Conservation (phyloP, 495 filamentous ascomycete species). For the Penicillium turbatum region DNA sequence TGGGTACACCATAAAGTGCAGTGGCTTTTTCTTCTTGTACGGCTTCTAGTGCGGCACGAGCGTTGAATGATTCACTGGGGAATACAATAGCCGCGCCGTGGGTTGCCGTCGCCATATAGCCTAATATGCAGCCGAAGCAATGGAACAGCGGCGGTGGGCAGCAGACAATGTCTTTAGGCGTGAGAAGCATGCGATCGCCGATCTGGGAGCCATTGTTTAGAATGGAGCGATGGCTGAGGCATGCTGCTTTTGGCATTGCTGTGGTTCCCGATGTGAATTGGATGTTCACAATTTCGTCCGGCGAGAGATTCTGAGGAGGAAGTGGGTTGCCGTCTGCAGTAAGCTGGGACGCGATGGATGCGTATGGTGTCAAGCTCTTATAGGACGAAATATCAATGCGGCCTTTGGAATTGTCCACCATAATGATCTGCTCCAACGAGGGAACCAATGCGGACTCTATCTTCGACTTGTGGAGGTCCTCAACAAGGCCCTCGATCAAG, state of each 20-base stretch:
- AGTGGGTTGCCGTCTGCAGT: conserved; percentile 43
- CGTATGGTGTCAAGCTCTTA: conserved; percentile 51
- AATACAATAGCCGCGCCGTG: conserved; percentile 83
- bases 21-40: conserved; percentile 75
- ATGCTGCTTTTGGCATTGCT: conserved; percentile 83
- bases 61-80: conserved; percentile 82
- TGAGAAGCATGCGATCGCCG: conserved; percentile 77
- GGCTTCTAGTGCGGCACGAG: conserved; percentile 61
- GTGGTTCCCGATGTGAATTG: conserved; percentile 97
- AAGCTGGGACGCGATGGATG: conserved; percentile 42
- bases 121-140: conserved; percentile 87
- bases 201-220: conserved; percentile 87
- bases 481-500: conserved; percentile 61
- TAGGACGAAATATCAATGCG: conserved; percentile 48
- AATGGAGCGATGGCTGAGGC: conserved; percentile 77
- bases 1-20: conserved; percentile 88
- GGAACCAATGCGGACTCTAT: conserved; percentile 64
- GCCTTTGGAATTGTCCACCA: conserved; percentile 75
- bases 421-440: conserved; percentile 62
- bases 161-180: conserved; percentile 66
- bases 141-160: conserved; percentile 89
- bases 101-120: conserved; percentile 91
- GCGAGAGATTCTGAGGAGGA: conserved; percentile 47
- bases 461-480: conserved; percentile 49
- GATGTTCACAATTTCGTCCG: conserved; percentile 81